Conservation (phyloP, 805 yeast genomes). For the Starmerella vitae region DNA sequence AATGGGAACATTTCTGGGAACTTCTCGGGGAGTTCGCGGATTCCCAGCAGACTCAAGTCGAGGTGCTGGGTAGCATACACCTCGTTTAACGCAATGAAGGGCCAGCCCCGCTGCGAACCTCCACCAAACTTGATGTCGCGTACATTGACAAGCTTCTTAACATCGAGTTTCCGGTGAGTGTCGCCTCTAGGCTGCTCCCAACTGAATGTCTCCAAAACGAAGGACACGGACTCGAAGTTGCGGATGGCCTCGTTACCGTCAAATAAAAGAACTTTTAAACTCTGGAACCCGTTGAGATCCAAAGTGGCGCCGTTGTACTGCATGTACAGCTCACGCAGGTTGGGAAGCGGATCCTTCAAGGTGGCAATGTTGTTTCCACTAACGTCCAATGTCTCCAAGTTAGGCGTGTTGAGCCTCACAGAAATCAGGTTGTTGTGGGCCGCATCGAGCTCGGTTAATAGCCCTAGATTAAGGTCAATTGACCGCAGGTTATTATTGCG, state of each 20-base stretch:
- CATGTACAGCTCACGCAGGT: slow-evolving; percentile 14
- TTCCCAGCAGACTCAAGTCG: slow-evolving; percentile 10
- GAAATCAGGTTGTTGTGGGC: slow-evolving; percentile 15
- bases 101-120: slow-evolving; percentile 11
- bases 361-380: slow-evolving; percentile 13
- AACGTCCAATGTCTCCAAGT: slow-evolving; percentile 17
- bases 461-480: slow-evolving; percentile 12
- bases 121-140: slow-evolving; percentile 14
- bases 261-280: slow-evolving; percentile 17
- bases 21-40: slow-evolving; percentile 16
- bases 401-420: slow-evolving; percentile 15
- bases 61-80: slow-evolving; percentile 20
- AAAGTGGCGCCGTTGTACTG: slow-evolving; percentile 16
- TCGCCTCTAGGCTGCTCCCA: slow-evolving; percentile 15
- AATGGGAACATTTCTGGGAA: slow-evolving; percentile 18
- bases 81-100: background rate
- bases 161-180: slow-evolving; percentile 5
- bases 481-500: slow-evolving; percentile 14
- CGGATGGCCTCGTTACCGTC: slow-evolving; percentile 17
- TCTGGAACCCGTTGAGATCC: slow-evolving; percentile 17
- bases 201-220: slow-evolving; percentile 14
- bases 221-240: slow-evolving; percentile 9
- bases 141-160: slow-evolving; percentile 3
- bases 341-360: slow-evolving; percentile 14
- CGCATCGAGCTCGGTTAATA: slow-evolving; percentile 18